A percentile compares a stretch with the other conserved stretches of the same genome.
Conservation (phyloP, 2,329 filamentous ascomycete species). For the Fusarium solani-melongenae region DNA sequence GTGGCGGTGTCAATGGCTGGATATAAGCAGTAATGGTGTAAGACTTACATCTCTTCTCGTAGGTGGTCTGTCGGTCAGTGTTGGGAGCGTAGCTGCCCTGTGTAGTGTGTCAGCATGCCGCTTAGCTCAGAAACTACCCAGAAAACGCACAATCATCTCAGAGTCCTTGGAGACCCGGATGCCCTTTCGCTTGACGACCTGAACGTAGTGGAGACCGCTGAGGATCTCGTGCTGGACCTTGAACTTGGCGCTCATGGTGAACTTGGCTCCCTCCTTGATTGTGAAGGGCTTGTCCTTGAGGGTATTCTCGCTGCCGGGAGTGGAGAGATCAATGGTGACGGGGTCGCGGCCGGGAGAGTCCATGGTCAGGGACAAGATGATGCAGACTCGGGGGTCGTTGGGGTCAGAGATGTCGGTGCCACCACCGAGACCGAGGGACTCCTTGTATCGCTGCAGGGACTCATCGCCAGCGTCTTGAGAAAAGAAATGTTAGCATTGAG, state of each 20-base stretch:
- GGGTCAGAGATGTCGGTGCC: conserved; percentile 79
- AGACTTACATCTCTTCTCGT: conserved; percentile 90
- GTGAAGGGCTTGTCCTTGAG: conserved; percentile 95
- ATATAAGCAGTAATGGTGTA: not conserved
- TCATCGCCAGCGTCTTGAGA: conserved; percentile 79
- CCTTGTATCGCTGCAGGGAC: conserved; percentile 96
- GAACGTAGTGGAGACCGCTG: conserved; percentile 94
- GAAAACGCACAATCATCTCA: conserved; percentile 90
- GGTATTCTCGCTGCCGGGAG: conserved; percentile 76
- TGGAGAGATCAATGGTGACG: conserved; percentile 88
- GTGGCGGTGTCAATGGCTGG: conserved; percentile 6
- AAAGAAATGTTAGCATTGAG: conserved; percentile 31
- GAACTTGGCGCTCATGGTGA: conserved; percentile 95
- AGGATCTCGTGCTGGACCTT: conserved; percentile 97
- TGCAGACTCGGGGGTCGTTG: conserved; percentile 88
- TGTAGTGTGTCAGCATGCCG: conserved; percentile 37
- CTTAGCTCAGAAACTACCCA: not conserved
- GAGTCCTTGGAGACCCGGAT: conserved; percentile 91
- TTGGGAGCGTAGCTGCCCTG: conserved; percentile 94
- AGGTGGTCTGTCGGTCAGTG: conserved; percentile 85
- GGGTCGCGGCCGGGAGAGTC: conserved; percentile 84
- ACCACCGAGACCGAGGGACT: conserved; percentile 87
- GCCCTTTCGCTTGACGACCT: conserved; percentile 90
- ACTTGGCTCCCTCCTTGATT: conserved; percentile 95
- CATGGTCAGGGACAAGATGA: conserved; percentile 91